These are phyloP conservation scores for Escallonia rubra DNA, from an alignment of 129 eudicot species.

Conservation along the genomic window DNA sequence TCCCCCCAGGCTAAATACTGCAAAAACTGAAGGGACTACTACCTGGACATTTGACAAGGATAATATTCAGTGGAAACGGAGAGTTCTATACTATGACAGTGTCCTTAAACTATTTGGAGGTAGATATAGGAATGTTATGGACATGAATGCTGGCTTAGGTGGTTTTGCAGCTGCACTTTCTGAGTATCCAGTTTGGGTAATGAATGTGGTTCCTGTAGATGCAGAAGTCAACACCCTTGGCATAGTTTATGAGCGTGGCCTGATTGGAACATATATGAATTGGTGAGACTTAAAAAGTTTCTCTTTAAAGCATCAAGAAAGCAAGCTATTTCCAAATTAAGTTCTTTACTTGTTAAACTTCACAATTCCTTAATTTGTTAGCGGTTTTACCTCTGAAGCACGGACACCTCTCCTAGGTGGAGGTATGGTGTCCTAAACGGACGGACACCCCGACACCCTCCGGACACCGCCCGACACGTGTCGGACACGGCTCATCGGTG, in stretches of 20 bases:
- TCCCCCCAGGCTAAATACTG: slow-evolving; percentile 12
- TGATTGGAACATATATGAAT: slow-evolving; percentile 23
- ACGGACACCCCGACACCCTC: too few relatives aligned
- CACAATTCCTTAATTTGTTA: too few relatives aligned
- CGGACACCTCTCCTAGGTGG: too few relatives aligned
- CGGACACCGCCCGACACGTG: too few relatives aligned
- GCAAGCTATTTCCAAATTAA: too few relatives aligned
- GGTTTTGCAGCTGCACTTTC: slow-evolving; percentile 22
- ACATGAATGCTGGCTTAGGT: slow-evolving; percentile 23
- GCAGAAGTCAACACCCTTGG: slow-evolving; percentile 16
- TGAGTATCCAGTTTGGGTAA: slow-evolving; percentile 20
- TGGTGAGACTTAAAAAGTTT: background rate
- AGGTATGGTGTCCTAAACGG: too few relatives aligned
- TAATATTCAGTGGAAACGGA: slow-evolving; percentile 5
- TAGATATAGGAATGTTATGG: slow-evolving; percentile 18
- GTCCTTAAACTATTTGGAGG: slow-evolving; percentile 13
- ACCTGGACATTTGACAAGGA: slow-evolving; percentile 8
- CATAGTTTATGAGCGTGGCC: slow-evolving; percentile 15
- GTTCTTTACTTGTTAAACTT: too few relatives aligned
- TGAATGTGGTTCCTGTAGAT: slow-evolving; percentile 20
- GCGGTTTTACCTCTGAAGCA: too few relatives aligned
- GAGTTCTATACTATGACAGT: slow-evolving; percentile 7
- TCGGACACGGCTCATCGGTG: too few relatives aligned
- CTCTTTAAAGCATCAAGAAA: too few relatives aligned
- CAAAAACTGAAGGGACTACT: slow-evolving; percentile 11